Percentiles rank a stretch among this genome's conserved stretches.
Evolutionary conservation across 768 basidiomycete species (phyloP).

Genomic region (Kwoniella botswanensis): DNA sequence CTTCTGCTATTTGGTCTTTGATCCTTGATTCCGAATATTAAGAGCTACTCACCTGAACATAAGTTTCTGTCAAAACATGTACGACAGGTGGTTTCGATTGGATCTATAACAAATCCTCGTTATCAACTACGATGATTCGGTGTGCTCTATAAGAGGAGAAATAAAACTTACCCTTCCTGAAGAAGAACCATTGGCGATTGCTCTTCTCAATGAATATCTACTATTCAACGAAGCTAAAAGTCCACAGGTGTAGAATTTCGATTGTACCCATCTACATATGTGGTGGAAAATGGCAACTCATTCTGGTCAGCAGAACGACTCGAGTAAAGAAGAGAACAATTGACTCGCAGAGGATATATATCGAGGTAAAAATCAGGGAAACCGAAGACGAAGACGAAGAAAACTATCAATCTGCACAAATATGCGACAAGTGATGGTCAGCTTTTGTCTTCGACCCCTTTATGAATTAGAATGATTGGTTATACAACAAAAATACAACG

Average conservation of each 20-base stretch:
- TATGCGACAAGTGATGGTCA: too few relatives aligned
- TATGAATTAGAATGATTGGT: too few relatives aligned
- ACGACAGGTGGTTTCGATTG: conserved; percentile 10
- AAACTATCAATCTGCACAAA: conserved; percentile 9
- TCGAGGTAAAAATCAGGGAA: conserved; percentile 6
- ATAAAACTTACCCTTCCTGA: conserved; percentile 7
- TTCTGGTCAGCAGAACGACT: too few relatives aligned
- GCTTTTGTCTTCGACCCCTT: too few relatives aligned
- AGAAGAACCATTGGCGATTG: not conserved
- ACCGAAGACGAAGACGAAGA: conserved; percentile 7
- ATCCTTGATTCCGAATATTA: too few relatives aligned
- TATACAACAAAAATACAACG: not conserved
- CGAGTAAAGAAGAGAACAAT: not conserved
- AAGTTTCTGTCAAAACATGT: conserved; percentile 23
- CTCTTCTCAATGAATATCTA: conserved; percentile 10
- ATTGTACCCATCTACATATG: conserved; percentile 15
- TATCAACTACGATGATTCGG: too few relatives aligned
- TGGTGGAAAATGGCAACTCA: too few relatives aligned
- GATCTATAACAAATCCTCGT: too few relatives aligned
- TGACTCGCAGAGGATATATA: conserved; percentile 17
- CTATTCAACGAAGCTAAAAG: conserved; percentile 17
- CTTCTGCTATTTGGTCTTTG: too few relatives aligned
- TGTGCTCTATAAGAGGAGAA: too few relatives aligned
- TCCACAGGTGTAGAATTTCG: conserved; percentile 16
- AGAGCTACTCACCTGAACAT: conserved; percentile 15